Evolutionary conservation across 768 basidiomycete species (phyloP).

Genomic region (Baorangia bicolor): DNA sequence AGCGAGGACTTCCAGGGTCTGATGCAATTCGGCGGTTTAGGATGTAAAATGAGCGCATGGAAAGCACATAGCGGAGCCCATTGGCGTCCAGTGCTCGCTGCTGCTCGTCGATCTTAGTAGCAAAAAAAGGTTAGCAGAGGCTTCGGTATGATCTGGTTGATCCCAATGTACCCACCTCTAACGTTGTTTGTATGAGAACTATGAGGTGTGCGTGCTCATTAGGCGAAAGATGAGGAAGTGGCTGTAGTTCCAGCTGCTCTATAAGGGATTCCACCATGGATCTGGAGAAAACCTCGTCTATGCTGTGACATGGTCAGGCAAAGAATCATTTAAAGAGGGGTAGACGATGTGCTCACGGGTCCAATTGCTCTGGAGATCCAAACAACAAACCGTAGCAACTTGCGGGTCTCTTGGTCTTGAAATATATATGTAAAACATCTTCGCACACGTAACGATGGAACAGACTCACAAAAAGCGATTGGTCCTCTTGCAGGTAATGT

Average conservation of each 20-base stretch:
- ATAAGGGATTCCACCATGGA: constrained; percentile 60
- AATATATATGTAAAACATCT: not conserved
- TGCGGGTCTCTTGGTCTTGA: constrained; percentile 16
- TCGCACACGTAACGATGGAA: not conserved
- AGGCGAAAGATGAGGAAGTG: constrained; percentile 67
- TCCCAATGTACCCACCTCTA: constrained; percentile 59
- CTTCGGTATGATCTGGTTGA: not conserved
- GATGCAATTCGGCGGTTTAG: constrained; percentile 64
- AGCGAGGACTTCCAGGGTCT: constrained; percentile 44
- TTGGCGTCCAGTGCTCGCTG: constrained; percentile 88
- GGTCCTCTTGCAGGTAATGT: constrained; percentile 32
- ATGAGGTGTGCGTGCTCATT: constrained; percentile 84
- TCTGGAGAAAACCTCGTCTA: constrained; percentile 58
- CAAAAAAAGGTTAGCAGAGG: not conserved
- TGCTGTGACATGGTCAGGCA: constrained; percentile 31
- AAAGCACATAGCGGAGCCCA: constrained; percentile 89
- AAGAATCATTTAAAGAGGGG: not conserved
- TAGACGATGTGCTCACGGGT: constrained; percentile 42
- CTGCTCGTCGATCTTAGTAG: constrained; percentile 80
- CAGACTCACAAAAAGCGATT: constrained; percentile 20
- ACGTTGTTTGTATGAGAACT: constrained; percentile 81
- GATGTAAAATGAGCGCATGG: constrained; percentile 90
- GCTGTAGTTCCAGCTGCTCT: constrained; percentile 57
- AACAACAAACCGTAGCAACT: constrained; percentile 58
- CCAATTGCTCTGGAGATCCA: constrained; percentile 38